These are phyloP conservation scores for Termitomyces sp. DNA, from an alignment of 768 basidiomycete genomes.

Conservation along the genomic window DNA sequence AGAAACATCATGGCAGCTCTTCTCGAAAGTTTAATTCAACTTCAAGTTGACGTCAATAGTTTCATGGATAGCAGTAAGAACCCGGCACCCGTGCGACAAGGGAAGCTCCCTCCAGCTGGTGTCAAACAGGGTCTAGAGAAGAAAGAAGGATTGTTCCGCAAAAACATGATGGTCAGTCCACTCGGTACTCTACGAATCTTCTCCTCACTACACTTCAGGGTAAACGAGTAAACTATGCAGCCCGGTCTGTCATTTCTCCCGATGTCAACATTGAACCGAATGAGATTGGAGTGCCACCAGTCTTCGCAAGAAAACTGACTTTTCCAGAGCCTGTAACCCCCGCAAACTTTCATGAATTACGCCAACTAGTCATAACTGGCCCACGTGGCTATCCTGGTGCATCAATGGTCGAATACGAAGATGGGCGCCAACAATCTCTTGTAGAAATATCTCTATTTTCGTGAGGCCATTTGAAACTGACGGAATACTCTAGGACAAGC, in stretches of 20 bases:
- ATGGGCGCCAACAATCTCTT: slow-evolving; percentile 81
- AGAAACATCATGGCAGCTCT: slow-evolving; percentile 60
- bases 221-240: slow-evolving; percentile 98
- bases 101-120: slow-evolving; percentile 87
- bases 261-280: slow-evolving; percentile 99
- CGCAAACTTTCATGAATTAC: slow-evolving; percentile 82
- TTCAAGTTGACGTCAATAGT: slow-evolving; percentile 93
- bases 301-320: slow-evolving; percentile 94
- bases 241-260: slow-evolving; percentile 99
- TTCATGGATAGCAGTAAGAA: slow-evolving; percentile 98
- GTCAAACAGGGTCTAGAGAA: slow-evolving; percentile 97
- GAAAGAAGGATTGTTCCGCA: slow-evolving; percentile 97
- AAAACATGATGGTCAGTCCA: slow-evolving; percentile 92
- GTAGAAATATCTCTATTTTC: slow-evolving; percentile 31
- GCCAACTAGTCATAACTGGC: slow-evolving; percentile 87
- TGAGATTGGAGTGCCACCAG: slow-evolving; percentile 96
- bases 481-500: slow-evolving; percentile 56
- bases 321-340: slow-evolving; percentile 97
- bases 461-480: not conserved
- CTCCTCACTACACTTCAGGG: slow-evolving; percentile 47
- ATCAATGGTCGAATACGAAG: slow-evolving; percentile 91
- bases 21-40: slow-evolving; percentile 78
- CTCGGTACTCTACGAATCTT: not conserved
- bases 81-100: slow-evolving; percentile 76
- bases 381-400: slow-evolving; percentile 89